Percentiles rank a stretch among this genome's conserved stretches.
These are phyloP conservation scores for Nothopassalora personata DNA, from an alignment of 2,329 filamentous ascomycete genomes.

Conservation along the genomic window DNA sequence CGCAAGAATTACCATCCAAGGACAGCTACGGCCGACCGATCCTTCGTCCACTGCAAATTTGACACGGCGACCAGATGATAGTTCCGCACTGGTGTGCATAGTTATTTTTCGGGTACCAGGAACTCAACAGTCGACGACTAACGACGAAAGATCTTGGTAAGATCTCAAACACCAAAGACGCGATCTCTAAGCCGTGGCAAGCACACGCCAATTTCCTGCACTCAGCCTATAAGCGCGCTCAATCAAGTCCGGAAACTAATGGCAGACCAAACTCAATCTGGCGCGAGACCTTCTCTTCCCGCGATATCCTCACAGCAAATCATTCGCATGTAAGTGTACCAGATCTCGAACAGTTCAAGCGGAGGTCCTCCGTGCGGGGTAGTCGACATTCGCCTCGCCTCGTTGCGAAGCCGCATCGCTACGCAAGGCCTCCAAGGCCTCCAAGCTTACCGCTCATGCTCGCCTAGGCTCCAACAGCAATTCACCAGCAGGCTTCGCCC, in stretches of 20 bases:
- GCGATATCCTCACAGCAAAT: neutral
- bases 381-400: neutral
- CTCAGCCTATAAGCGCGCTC: neutral
- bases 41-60: too few relatives aligned
- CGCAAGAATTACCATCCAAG: too few relatives aligned
- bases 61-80: neutral
- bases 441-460: neutral
- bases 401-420: neutral
- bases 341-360: neutral
- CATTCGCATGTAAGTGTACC: neutral
- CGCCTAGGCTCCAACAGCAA: slow-evolving; percentile 48
- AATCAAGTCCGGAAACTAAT: neutral
- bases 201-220: neutral
- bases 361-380: neutral
- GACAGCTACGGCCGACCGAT: too few relatives aligned
- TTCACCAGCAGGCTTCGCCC: slow-evolving; percentile 46
- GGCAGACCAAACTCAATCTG: slow-evolving; percentile 1
- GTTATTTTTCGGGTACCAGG: too few relatives aligned
- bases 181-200: neutral
- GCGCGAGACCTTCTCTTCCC: neutral
- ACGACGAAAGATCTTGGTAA: neutral
- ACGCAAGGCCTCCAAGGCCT: neutral
- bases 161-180: neutral
- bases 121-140: too few relatives aligned
- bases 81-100: too few relatives aligned